Conservation (phyloP, 257 asterid species). For the Scutellaria barbata region DNA sequence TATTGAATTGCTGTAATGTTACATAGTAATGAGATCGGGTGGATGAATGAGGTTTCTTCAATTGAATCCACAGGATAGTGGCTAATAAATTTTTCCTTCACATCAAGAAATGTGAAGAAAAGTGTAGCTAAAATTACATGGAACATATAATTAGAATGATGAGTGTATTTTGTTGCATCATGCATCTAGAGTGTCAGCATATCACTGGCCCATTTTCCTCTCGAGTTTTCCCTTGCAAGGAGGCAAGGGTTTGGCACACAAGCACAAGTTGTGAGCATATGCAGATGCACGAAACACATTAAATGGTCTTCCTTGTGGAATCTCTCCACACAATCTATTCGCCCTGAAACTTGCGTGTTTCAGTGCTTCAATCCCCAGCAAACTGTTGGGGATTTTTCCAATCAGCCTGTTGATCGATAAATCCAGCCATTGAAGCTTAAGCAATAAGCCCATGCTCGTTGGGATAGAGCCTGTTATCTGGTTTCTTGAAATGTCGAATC, state of each 20-base stretch:
- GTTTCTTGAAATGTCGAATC: constrained; percentile 74
- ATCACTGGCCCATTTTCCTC: constrained; percentile 60
- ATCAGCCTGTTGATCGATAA: constrained; percentile 63
- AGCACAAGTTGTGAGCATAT: constrained; percentile 77
- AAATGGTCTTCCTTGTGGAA: constrained; percentile 84
- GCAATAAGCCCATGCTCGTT: constrained; percentile 55
- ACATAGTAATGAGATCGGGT: neutral
- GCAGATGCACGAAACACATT: constrained; percentile 67
- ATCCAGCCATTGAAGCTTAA: constrained; percentile 79
- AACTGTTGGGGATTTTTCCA: constrained; percentile 69
- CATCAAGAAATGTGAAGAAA: constrained; percentile 26
- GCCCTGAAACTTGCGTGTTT: constrained; percentile 79
- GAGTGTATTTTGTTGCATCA: constrained; percentile 41
- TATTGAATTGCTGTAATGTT: neutral
- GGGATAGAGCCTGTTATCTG: constrained; percentile 80
- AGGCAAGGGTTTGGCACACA: constrained; percentile 86
- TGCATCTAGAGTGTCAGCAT: constrained; percentile 56
- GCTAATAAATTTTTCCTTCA: constrained; percentile 23
- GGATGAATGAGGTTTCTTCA: constrained; percentile 13
- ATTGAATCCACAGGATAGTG: constrained; percentile 23
- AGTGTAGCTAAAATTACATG: constrained; percentile 32
- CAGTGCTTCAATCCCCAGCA: constrained; percentile 58
- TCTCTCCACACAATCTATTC: constrained; percentile 79
- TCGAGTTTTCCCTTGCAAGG: constrained; percentile 60
- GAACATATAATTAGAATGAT: constrained; percentile 34